These are phyloP conservation scores for Blastobotrys chiropterorum DNA, from an alignment of 805 yeast species.

Conservation along the genomic window DNA sequence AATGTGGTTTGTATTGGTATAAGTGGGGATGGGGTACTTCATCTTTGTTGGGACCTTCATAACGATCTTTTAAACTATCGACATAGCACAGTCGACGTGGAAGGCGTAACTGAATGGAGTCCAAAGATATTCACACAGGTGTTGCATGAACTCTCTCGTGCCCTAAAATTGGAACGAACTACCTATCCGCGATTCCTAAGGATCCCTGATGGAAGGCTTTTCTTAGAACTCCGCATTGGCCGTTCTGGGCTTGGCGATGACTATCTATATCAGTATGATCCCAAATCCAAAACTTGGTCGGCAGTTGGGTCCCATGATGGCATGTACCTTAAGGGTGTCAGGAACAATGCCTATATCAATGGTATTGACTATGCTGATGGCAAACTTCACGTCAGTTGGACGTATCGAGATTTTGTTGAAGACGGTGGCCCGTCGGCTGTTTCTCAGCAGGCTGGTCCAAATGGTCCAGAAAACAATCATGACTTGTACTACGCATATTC, in stretches of 20 bases:
- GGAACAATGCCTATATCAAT: constrained; percentile 21
- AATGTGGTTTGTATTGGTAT: constrained; percentile 23
- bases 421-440: constrained; percentile 8
- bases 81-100: constrained; percentile 3
- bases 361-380: constrained; percentile 16
- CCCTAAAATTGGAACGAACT: constrained; percentile 10
- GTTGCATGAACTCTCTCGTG: constrained; percentile 5
- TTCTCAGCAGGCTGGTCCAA: constrained; percentile 20
- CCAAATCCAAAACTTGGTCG: constrained; percentile 10
- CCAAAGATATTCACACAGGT: constrained; percentile 3
- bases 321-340: constrained; percentile 16
- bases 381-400: constrained; percentile 19
- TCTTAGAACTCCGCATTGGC: constrained; percentile 15
- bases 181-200: constrained; percentile 21
- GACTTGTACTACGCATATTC: constrained; percentile 21
- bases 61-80: constrained; percentile 21
- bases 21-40: constrained; percentile 23
- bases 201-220: constrained; percentile 14
- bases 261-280: constrained; percentile 13
- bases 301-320: constrained; percentile 11
- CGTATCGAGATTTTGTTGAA: constrained; percentile 21
- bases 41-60: constrained; percentile 23
- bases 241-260: constrained; percentile 23
- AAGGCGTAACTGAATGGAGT: not conserved
- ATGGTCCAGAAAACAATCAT: constrained; percentile 24